phyloP scores from a whole-genome alignment of 345 rosid genomes.

The Rhizophora apiculata region DNA sequence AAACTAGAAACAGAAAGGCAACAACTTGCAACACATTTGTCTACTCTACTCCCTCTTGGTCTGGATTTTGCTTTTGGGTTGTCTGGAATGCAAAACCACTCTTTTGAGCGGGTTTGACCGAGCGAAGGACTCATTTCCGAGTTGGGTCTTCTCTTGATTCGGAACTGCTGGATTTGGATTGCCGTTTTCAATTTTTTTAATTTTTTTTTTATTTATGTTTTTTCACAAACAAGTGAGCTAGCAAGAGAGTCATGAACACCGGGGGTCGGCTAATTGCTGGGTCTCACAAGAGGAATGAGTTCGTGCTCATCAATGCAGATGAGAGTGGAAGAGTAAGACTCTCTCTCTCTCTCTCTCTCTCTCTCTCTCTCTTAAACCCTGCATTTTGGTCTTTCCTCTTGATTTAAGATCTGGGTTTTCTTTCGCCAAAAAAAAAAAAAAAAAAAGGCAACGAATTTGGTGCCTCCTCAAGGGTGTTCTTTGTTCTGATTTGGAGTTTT shows the following conservation, averaged over 20 bases:
- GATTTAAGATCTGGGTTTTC: constrained; percentile 39
- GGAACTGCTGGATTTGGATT: constrained; percentile 5
- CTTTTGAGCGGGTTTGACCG: constrained; percentile 5
- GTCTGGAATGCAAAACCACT: constrained; percentile 8
- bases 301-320: constrained; percentile 89
- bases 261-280: constrained; percentile 94
- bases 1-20: background rate
- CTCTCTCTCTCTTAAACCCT: constrained; percentile 1
- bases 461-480: background rate
- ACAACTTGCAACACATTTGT: too few relatives aligned
- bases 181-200: background rate
- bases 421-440: background rate
- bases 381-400: constrained; percentile 7
- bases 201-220: too few relatives aligned
- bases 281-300: constrained; percentile 92
- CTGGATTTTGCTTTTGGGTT: background rate
- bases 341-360: too few relatives aligned
- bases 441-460: background rate
- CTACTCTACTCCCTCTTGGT: too few relatives aligned
- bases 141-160: constrained; percentile 15
- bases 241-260: constrained; percentile 53
- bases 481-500: background rate
- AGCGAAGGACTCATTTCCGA: constrained; percentile 4
- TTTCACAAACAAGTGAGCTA: background rate
- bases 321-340: constrained; percentile 68